These are phyloP conservation scores for Scorias spongiosa DNA, from an alignment of 2,329 filamentous ascomycete genomes.

Conservation along the genomic window DNA sequence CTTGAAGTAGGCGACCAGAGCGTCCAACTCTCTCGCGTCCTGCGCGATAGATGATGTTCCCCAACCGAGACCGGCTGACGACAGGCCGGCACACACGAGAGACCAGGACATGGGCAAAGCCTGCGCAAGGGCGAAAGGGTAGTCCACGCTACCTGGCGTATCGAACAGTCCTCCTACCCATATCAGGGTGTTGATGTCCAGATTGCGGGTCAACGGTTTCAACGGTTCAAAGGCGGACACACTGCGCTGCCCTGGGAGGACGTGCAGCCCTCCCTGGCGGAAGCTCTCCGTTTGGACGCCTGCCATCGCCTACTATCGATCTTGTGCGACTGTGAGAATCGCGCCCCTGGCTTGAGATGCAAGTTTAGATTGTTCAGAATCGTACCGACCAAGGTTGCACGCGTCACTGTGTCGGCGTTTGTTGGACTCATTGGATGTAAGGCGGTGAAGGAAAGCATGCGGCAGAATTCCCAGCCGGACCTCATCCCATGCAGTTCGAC, in stretches of 20 bases:
- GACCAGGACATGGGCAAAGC: slow-evolving; percentile 37
- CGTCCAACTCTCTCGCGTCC: slow-evolving; percentile 39
- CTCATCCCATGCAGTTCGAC: too few relatives aligned
- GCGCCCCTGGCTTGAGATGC: too few relatives aligned
- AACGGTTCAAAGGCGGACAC: slow-evolving; percentile 32
- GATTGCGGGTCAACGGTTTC: slow-evolving; percentile 10
- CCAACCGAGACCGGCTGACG: slow-evolving; percentile 40
- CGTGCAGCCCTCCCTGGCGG: slow-evolving; percentile 25
- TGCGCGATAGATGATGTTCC: slow-evolving; percentile 36
- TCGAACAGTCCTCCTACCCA: slow-evolving; percentile 59
- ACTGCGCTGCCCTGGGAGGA: slow-evolving; percentile 19
- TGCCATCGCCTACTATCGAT: too few relatives aligned
- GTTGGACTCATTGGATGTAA: too few relatives aligned
- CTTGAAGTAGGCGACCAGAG: slow-evolving; percentile 37
- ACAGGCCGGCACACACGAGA: slow-evolving; percentile 25
- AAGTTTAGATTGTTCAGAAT: too few relatives aligned
- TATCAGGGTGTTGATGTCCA: slow-evolving; percentile 35
- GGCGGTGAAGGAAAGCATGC: too few relatives aligned
- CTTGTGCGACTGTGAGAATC: too few relatives aligned
- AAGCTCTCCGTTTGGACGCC: neutral
- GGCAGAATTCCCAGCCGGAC: too few relatives aligned
- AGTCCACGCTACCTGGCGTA: slow-evolving; percentile 50
- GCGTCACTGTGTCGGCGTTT: too few relatives aligned
- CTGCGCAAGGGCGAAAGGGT: slow-evolving; percentile 35
- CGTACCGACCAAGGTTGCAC: too few relatives aligned